Evolutionary conservation across 2,329 filamentous ascomycete genomes (phyloP).

Genomic region (Magnaporthiopsis incrustans): DNA sequence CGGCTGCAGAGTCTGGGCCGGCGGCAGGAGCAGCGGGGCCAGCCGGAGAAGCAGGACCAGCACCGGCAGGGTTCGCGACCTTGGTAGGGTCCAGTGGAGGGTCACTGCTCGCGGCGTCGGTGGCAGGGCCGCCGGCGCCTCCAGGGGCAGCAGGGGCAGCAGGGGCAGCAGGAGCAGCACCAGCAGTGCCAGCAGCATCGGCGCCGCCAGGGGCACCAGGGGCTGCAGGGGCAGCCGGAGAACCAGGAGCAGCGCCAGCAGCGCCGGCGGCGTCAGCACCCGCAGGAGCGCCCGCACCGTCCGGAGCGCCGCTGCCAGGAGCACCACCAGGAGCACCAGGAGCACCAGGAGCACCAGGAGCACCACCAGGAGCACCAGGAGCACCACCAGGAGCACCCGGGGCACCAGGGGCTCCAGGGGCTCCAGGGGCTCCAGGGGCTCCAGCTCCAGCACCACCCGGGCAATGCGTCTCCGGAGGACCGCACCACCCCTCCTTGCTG

Average conservation of each 20-base stretch:
- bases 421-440: not conserved
- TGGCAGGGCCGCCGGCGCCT: too few species aligned
- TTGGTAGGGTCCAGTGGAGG: too few species aligned
- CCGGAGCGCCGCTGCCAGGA: not conserved
- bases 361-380: not conserved
- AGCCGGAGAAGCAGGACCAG: not conserved
- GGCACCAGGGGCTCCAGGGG: not conserved
- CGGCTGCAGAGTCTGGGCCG: too few species aligned
- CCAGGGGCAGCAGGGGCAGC: too few species aligned
- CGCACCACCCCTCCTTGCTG: slow-evolving; percentile 5
- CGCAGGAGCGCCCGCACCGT: too few species aligned
- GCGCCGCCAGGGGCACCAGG: not conserved
- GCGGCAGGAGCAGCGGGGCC: too few species aligned
- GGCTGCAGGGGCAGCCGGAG: not conserved
- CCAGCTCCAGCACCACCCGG: not conserved
- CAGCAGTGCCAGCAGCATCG: not conserved
- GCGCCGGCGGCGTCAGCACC: not conserved
- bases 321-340: not conserved
- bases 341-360: not conserved
- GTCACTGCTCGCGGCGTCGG: too few species aligned
- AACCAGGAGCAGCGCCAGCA: not conserved
- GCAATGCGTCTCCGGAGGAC: not conserved
- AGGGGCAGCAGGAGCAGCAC: not conserved
- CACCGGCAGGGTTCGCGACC: too few species aligned
- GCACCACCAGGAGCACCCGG: not conserved